Conservation (phyloP, 2,329 filamentous ascomycete species). For the Phaeophleospora eucalypticola region DNA sequence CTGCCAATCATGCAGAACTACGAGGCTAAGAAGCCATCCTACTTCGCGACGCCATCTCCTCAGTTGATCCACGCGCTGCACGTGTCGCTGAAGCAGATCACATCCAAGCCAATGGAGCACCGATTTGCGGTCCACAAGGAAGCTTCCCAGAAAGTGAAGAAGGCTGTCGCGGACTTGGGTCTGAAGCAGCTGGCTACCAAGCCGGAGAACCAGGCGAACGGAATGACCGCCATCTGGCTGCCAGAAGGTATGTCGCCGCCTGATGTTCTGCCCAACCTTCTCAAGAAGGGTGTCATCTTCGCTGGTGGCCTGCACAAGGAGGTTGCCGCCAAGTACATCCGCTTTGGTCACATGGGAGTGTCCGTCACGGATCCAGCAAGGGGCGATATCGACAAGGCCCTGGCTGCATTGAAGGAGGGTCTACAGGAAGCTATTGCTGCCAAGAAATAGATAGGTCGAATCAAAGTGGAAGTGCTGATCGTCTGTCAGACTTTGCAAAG, state of each 20-base stretch:
- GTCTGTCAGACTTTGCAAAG: no score
- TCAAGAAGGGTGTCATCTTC: conserved; percentile 87
- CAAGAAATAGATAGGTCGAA: not conserved
- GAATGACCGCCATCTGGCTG: conserved; percentile 96
- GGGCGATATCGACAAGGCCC: conserved; percentile 77
- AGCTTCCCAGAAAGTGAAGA: conserved; percentile 81
- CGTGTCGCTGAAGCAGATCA: conserved; percentile 81
- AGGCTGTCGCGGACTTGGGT: conserved; percentile 72
- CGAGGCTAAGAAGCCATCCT: conserved; percentile 93
- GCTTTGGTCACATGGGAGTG: conserved; percentile 97
- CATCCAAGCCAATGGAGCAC: conserved; percentile 72
- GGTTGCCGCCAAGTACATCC: conserved; percentile 87
- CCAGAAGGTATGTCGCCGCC: conserved; percentile 77
- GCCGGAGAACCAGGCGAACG: conserved; percentile 87
- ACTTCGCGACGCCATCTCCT: conserved; percentile 94
- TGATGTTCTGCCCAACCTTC: conserved; percentile 77
- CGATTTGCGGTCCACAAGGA: conserved; percentile 78
- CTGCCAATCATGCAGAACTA: conserved; percentile 98
- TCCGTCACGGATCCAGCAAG: conserved; percentile 78
- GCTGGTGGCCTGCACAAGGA: conserved; percentile 95
- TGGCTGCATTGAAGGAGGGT: conserved; percentile 70
- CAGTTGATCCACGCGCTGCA: conserved; percentile 91
- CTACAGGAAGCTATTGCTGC: conserved; percentile 56
- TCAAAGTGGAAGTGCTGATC: no score
- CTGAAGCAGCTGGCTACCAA: conserved; percentile 81